Conservation (phyloP, 2,329 filamentous ascomycete genomes). For the Curvularia sp. region DNA sequence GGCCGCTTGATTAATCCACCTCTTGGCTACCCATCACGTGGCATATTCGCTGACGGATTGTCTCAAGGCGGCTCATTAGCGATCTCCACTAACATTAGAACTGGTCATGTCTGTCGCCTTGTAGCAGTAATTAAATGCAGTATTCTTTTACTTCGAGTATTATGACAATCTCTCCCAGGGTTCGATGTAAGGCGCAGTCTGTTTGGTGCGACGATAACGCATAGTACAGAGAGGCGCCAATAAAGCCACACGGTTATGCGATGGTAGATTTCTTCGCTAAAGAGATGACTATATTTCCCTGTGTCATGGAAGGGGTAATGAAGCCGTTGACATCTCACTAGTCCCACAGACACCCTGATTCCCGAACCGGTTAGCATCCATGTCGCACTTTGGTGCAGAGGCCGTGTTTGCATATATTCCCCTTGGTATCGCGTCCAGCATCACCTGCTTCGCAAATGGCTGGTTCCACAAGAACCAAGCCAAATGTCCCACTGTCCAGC, state of each 20-base stretch:
- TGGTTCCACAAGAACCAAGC: neutral
- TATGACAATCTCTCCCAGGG: neutral
- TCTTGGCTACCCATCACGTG: neutral
- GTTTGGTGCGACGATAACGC: neutral
- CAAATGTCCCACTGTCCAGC: neutral
- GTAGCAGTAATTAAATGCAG: no score
- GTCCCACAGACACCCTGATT: neutral
- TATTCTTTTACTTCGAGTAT: neutral
- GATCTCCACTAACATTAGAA: neutral
- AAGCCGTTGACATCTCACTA: neutral
- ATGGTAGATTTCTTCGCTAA: neutral
- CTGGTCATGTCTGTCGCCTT: neutral
- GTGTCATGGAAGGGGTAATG: neutral
- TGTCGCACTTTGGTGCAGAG: neutral
- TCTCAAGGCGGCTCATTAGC: neutral
- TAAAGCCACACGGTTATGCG: neutral
- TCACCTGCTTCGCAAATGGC: neutral
- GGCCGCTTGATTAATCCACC: neutral
- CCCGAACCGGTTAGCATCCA: neutral
- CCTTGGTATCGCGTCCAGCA: neutral
- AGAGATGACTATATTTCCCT: neutral
- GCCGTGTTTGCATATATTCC: neutral
- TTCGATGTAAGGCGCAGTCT: neutral
- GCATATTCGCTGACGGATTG: neutral
- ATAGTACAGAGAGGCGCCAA: neutral